A percentile compares a stretch with the other conserved stretches of the same genome.
These are phyloP conservation scores for Wickerhamomyces strasburgensis DNA, from an alignment of 805 yeast species.

Conservation along the genomic window DNA sequence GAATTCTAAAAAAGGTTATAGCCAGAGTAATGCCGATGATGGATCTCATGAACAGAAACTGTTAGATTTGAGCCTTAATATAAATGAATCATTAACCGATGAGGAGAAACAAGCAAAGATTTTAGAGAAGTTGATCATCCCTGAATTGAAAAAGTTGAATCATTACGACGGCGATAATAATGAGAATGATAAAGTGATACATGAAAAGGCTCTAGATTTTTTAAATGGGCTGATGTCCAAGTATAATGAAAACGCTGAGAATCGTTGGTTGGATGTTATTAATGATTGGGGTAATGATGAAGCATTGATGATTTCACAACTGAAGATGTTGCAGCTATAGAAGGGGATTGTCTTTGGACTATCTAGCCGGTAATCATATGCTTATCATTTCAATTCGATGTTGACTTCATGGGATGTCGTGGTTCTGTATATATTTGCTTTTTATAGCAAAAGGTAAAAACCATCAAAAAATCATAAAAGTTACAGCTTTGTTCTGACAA, in stretches of 20 bases:
- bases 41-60: too few relatives aligned
- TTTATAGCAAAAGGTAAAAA: neutral
- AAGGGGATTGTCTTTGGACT: neutral
- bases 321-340: conserved; percentile 1
- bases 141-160: conserved; percentile 8
- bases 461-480: neutral
- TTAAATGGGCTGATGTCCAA: neutral
- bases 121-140: conserved; percentile 8
- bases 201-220: neutral
- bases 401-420: too few relatives aligned
- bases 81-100: conserved; percentile 4
- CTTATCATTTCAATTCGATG: too few relatives aligned
- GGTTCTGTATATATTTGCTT: too few relatives aligned
- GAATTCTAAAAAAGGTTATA: neutral
- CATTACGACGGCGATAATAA: conserved; percentile 1
- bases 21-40: too few relatives aligned
- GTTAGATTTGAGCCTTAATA: conserved; percentile 6
- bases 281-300: conserved; percentile 14
- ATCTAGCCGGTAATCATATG: too few relatives aligned
- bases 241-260: neutral
- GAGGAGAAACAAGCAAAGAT: conserved; percentile 7
- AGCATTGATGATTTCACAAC: conserved; percentile 4
- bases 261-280: conserved; percentile 14
- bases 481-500: neutral
- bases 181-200: conserved; percentile 2